Evolutionary conservation across 805 yeast genomes (phyloP), one percentile per base, ranked within the genome.

Genomic region (Metschnikowia matae): DNA sequence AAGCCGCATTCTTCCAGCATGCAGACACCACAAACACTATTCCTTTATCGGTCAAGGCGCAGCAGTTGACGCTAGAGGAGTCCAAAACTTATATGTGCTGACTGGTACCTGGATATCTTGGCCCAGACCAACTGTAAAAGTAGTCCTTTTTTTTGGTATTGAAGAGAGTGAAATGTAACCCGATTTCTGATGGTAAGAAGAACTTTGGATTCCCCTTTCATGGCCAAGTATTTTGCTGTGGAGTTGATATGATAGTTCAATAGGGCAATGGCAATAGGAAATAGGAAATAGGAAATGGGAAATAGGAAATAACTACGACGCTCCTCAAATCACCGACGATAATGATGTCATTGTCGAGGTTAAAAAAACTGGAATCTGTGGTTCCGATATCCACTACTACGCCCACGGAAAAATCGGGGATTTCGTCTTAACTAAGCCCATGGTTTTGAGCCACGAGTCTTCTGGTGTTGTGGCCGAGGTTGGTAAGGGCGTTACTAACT

Each of bases 391-490:
- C 53, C 96, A 89, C 65, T 89, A 85, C 73, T 88, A 82, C 61
- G 79, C 82, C 31, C 86, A 85, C 56, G 96, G 96, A 3, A 77
- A 75, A 48, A 85, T 89, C 61, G 96, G 96, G 21, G 77, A 81
- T 7, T 89, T 87, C 59, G 81, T 83, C 7, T 85, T 89, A 52
- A 79, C 77, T 55, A 69, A 74, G 23, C 96, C 96, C 41, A 86
- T 89, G 92, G 89, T 89, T 35, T 71, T 89, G 56, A 96, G 96
- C 40, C 97, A 89, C 63, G 97, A 89, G 63, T 83, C 91, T 10
- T 71, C 91, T 5, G 97, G 96, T 48, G 71, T 82, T 29, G 83
- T 89, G 43, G 82, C 77, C 18, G 84, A 85, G 59, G 79, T 85
- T 40, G 96, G 96, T 8, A 51, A 75, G 1, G 77, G 64, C 1